Conservation (phyloP, 2,329 filamentous ascomycete species). For the Xylariaceae sp. region DNA sequence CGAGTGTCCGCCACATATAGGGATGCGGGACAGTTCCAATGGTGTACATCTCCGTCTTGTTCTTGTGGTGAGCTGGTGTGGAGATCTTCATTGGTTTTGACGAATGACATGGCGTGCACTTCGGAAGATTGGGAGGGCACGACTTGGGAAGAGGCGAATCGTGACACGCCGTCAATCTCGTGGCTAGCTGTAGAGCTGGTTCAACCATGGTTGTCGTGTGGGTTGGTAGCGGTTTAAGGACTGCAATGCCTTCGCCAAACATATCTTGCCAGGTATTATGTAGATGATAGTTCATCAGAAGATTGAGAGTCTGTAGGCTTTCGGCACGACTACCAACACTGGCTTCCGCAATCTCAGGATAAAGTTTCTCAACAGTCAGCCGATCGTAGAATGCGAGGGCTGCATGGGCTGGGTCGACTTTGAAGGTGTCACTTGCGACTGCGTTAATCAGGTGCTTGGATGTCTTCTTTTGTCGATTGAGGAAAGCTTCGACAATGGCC, state of each 20-base stretch:
- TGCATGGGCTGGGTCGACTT: conserved; percentile 61
- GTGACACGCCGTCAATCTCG: conserved; percentile 73
- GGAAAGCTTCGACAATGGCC: conserved; percentile 60
- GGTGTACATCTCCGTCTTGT: conserved; percentile 70
- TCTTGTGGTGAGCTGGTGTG: conserved; percentile 67
- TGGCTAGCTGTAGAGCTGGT: conserved; percentile 69
- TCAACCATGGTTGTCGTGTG: conserved; percentile 72
- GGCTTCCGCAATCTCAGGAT: conserved; percentile 63
- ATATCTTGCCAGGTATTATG: conserved; percentile 80
- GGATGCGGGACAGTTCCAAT: conserved; percentile 90
- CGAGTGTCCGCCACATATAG: conserved; percentile 73
- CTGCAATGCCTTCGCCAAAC: conserved; percentile 73
- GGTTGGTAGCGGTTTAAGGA: conserved; percentile 75
- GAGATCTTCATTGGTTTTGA: conserved; percentile 63
- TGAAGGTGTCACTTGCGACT: conserved; percentile 58
- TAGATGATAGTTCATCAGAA: conserved; percentile 80
- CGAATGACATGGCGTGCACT: conserved; percentile 72
- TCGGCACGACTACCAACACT: conserved; percentile 54
- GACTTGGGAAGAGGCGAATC: conserved; percentile 68
- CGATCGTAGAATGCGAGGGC: conserved; percentile 77
- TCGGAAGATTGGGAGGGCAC: conserved; percentile 77
- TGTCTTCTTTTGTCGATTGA: conserved; percentile 51
- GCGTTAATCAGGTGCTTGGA: conserved; percentile 64
- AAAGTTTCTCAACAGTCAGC: conserved; percentile 60
- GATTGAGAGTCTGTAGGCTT: conserved; percentile 65